phyloP scores from a whole-genome alignment of 2,329 filamentous ascomycete genomes.

The Diaporthe citriasiana region DNA sequence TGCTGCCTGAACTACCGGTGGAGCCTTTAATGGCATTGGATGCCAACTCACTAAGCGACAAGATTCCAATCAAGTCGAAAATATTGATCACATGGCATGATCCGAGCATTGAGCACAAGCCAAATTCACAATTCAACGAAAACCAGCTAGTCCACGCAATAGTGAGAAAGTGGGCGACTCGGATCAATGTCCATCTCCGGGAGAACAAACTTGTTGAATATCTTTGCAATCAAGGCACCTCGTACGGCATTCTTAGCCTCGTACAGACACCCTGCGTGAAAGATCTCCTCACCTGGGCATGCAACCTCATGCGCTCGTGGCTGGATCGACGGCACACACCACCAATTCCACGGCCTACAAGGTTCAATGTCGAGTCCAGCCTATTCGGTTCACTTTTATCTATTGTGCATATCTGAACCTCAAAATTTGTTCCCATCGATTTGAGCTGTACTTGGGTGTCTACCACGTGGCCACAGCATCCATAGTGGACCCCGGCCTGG shows the following conservation, averaged over 20 bases:
- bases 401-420: too few species aligned
- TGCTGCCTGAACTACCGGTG: not conserved
- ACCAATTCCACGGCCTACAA: not conserved
- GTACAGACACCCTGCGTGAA: not conserved
- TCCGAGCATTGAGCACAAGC: constrained; percentile 1
- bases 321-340: not conserved
- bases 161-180: not conserved
- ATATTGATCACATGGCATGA: not conserved
- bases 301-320: not conserved
- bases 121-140: constrained; percentile 39
- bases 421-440: too few species aligned
- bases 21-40: not conserved
- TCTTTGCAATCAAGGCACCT: not conserved
- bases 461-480: too few species aligned
- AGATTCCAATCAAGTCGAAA: constrained; percentile 4
- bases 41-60: not conserved
- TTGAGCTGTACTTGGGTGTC: too few species aligned
- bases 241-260: not conserved
- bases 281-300: not conserved
- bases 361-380: not conserved
- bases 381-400: too few species aligned
- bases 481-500: too few species aligned
- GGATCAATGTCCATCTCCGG: constrained; percentile 16
- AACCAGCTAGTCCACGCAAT: constrained; percentile 39
- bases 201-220: not conserved